Percentiles rank a stretch among this genome's conserved stretches.
Conservation (phyloP, 106 monocot genomes). For the Amphibolis antarctica region DNA sequence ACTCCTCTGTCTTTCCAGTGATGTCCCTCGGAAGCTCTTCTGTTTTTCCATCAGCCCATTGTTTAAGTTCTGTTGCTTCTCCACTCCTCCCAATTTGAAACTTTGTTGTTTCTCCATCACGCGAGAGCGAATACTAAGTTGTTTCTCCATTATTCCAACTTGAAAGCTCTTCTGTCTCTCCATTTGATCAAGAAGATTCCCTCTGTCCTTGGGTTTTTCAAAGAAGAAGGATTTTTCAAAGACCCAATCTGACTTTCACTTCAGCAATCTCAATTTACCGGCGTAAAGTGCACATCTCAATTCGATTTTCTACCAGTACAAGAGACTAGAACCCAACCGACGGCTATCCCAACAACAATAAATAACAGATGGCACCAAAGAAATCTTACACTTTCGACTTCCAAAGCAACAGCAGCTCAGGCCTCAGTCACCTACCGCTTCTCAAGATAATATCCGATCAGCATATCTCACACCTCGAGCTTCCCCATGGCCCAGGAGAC, state of each 20-base stretch:
- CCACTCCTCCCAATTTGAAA: background rate
- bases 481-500: background rate
- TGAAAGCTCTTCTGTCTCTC: background rate
- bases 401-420: background rate
- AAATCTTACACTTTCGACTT: background rate
- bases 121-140: background rate
- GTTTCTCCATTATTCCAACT: background rate
- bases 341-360: background rate
- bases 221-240: no score
- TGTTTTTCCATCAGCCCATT: constrained; percentile 1
- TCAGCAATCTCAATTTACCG: no score
- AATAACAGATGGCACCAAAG: background rate
- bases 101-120: constrained; percentile 1
- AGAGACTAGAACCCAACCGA: no score
- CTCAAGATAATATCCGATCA: background rate
- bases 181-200: background rate
- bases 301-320: no score
- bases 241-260: no score
- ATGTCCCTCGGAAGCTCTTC: constrained; percentile 3
- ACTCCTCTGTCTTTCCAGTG: constrained; percentile 17
- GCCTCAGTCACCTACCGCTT: background rate
- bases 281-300: no score
- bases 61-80: constrained; percentile 5
- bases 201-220: no score
- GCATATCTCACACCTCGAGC: background rate